A percentile compares a stretch with the other conserved stretches of the same genome.
Conservation (phyloP, 78 protist genomes). For the Dictyostelium intermedium region DNA sequence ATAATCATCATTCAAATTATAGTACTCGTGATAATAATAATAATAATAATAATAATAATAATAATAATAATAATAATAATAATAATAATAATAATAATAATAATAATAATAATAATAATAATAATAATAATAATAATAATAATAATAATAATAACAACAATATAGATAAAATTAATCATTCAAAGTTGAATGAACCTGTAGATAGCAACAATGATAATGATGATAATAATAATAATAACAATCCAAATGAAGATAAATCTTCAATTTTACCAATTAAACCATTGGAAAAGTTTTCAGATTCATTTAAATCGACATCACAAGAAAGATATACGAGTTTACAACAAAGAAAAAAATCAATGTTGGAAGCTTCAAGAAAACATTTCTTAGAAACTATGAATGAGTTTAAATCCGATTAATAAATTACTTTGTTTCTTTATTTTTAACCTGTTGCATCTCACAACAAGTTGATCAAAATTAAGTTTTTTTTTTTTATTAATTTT, state of each 20-base stretch:
- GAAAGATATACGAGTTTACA: constrained; percentile 67
- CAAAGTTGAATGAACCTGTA: background rate
- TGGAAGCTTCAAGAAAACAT: constrained; percentile 73
- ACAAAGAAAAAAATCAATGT: constrained; percentile 62
- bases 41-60: background rate
- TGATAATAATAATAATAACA: constrained; percentile 3
- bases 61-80: background rate
- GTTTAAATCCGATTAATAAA: background rate
- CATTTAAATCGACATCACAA: constrained; percentile 44
- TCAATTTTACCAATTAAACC: background rate
- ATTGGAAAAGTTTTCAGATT: constrained; percentile 45
- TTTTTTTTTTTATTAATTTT: background rate
- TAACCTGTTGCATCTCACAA: no score
- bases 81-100: background rate
- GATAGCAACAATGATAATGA: background rate
- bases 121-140: background rate
- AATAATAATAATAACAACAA: background rate
- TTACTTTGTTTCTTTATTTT: no score
- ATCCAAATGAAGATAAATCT: background rate
- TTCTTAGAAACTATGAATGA: background rate
- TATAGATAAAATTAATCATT: background rate
- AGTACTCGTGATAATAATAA: no score
- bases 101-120: background rate
- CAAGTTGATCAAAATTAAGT: no score
- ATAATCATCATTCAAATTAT: no score